phyloP scores from a whole-genome alignment of 306 rosid species.

The Citrullus mucosospermus region DNA sequence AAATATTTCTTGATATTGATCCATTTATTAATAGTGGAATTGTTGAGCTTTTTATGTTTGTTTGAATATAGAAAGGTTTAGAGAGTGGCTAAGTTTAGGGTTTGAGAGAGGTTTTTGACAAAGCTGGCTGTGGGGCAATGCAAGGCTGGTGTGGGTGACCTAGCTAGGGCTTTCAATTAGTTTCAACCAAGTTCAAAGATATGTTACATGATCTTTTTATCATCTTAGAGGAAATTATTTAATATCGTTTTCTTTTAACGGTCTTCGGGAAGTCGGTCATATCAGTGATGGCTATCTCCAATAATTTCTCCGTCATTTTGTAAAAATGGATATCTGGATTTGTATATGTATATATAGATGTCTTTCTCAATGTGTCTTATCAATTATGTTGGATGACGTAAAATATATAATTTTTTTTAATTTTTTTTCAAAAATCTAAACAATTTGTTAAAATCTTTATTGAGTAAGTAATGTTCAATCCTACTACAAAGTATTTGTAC shows the following conservation, averaged over 20 bases:
- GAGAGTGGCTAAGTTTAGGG: slow-evolving; percentile 4
- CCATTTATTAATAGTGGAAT: too few relatives aligned
- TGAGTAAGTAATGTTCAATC: too few relatives aligned
- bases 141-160: slow-evolving; percentile 48
- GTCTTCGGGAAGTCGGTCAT: neutral
- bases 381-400: neutral
- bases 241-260: neutral
- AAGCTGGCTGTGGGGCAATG: slow-evolving; percentile 59
- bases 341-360: neutral
- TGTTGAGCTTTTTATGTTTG: too few relatives aligned
- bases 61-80: slow-evolving; percentile 19
- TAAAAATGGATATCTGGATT: neutral
- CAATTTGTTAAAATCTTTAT: neutral
- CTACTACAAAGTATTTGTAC: neutral
- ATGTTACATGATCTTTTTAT: slow-evolving; percentile 2
- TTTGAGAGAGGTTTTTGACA: slow-evolving; percentile 8
- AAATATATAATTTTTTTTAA: neutral
- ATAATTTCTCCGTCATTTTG: neutral
- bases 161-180: slow-evolving; percentile 2
- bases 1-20: too few relatives aligned
- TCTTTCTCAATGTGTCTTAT: neutral
- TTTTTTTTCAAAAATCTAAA: neutral
- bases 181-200: slow-evolving; percentile 19
- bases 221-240: neutral
- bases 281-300: neutral